phyloP scores from a whole-genome alignment of 805 yeast species.

The Candida tammaniensis region DNA sequence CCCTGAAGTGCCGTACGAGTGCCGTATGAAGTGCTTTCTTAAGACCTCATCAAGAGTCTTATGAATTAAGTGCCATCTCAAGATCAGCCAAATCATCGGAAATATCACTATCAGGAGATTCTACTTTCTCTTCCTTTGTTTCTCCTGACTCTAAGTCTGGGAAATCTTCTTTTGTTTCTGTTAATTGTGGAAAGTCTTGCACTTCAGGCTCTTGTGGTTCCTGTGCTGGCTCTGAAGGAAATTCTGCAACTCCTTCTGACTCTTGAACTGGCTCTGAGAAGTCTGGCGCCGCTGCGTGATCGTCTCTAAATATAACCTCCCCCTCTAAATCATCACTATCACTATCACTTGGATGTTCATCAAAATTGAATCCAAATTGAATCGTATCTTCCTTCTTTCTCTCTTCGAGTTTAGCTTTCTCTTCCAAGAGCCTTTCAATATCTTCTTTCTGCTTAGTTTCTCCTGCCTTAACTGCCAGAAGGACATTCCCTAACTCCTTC shows the following conservation, averaged over 20 bases:
- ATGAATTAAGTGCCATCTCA: too few relatives aligned
- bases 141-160: too few relatives aligned
- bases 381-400: slow-evolving; percentile 11
- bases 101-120: too few relatives aligned
- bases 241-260: neutral
- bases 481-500: slow-evolving; percentile 29
- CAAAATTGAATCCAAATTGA: slow-evolving; percentile 14
- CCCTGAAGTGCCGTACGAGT: too few relatives aligned
- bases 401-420: slow-evolving; percentile 9
- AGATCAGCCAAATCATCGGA: too few relatives aligned
- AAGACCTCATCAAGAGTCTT: too few relatives aligned
- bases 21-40: too few relatives aligned
- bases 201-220: neutral
- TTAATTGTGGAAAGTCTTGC: too few relatives aligned
- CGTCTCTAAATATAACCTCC: slow-evolving; percentile 10
- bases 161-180: too few relatives aligned
- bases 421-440: slow-evolving; percentile 9
- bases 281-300: neutral
- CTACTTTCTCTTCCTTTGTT: too few relatives aligned
- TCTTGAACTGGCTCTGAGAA: neutral
- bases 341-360: slow-evolving; percentile 11
- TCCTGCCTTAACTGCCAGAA: slow-evolving; percentile 31
- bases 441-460: slow-evolving; percentile 11
- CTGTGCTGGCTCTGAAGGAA: neutral
- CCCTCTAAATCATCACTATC: slow-evolving; percentile 11